Evolutionary conservation across 495 filamentous ascomycete species (phyloP).

Genomic region (Parathielavia appendiculata): DNA sequence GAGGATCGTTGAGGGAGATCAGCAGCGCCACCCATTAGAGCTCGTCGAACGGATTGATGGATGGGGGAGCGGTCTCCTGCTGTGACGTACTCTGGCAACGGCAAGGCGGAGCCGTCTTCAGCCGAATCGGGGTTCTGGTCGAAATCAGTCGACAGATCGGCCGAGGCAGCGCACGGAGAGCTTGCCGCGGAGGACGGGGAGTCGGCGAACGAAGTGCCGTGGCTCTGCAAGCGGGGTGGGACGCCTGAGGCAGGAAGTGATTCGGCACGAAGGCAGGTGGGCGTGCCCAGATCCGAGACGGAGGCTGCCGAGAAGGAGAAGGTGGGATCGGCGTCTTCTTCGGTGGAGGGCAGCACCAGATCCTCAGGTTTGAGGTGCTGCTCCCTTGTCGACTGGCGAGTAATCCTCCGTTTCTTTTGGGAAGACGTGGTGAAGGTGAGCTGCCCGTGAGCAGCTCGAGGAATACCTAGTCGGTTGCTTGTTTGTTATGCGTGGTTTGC

Average conservation of each 20-base stretch:
- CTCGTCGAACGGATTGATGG: constrained; percentile 39
- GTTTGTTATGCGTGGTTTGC: constrained; percentile 9
- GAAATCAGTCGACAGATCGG: constrained; percentile 61
- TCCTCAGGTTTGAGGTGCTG: constrained; percentile 31
- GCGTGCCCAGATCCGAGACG: constrained; percentile 38
- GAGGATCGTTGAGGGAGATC: constrained; percentile 49
- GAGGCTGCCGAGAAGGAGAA: constrained; percentile 38
- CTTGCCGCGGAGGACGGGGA: constrained; percentile 54
- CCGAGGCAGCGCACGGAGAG: constrained; percentile 68
- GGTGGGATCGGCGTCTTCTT: constrained; percentile 40
- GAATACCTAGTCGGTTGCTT: constrained; percentile 16
- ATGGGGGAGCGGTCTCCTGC: constrained; percentile 40
- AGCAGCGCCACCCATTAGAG: constrained; percentile 50
- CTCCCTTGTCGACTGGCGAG: constrained; percentile 46
- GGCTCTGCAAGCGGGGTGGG: constrained; percentile 46
- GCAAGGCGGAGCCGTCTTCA: constrained; percentile 24
- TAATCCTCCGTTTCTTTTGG: constrained; percentile 84
- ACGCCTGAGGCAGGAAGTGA: constrained; percentile 46
- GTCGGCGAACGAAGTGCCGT: constrained; percentile 46
- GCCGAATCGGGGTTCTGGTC: constrained; percentile 52
- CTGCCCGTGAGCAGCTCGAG: constrained; percentile 55
- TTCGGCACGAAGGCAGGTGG: constrained; percentile 59
- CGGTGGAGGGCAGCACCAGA: constrained; percentile 46
- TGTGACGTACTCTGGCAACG: constrained; percentile 14
- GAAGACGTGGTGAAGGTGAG: constrained; percentile 83